phyloP scores from a whole-genome alignment of 768 basidiomycete species.

The Cyclocybe aegerita region DNA sequence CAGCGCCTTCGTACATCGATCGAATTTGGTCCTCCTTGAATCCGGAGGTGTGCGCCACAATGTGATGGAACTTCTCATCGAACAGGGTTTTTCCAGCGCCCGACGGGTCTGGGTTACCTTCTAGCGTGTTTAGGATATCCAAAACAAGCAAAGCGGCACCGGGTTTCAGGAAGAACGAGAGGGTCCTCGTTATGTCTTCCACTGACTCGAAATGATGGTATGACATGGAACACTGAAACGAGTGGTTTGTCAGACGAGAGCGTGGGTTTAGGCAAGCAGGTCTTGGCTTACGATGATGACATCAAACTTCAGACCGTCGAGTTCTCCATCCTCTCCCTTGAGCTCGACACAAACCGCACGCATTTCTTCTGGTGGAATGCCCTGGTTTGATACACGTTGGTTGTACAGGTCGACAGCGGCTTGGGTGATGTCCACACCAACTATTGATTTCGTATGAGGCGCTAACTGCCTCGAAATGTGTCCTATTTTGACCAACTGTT shows the following conservation, averaged over 20 bases:
- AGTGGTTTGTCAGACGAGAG: not conserved
- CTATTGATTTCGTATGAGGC: conserved; percentile 56
- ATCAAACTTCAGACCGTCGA: conserved; percentile 61
- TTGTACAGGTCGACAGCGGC: conserved; percentile 70
- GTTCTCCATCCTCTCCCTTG: conserved; percentile 44
- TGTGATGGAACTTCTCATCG: too few relatives aligned
- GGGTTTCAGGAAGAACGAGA: conserved; percentile 55
- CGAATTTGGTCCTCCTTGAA: too few relatives aligned
- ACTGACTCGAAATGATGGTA: conserved; percentile 64
- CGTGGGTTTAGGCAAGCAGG: not conserved
- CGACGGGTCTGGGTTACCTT: too few relatives aligned
- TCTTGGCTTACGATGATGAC: conserved; percentile 57
- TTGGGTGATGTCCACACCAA: conserved; percentile 79
- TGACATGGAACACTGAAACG: conserved; percentile 26
- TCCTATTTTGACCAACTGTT: conserved; percentile 37
- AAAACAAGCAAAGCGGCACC: conserved; percentile 55
- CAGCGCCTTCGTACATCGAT: too few relatives aligned
- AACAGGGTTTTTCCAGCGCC: too few relatives aligned
- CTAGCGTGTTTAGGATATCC: conserved; percentile 38
- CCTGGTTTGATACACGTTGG: conserved; percentile 53
- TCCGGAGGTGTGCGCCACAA: too few relatives aligned
- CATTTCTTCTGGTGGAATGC: conserved; percentile 67
- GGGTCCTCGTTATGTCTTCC: conserved; percentile 42
- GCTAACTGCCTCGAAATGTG: conserved; percentile 61
- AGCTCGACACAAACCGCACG: conserved; percentile 54